phyloP scores from a whole-genome alignment of 2,329 filamentous ascomycete species.

The Sphaerostilbella broomeana region DNA sequence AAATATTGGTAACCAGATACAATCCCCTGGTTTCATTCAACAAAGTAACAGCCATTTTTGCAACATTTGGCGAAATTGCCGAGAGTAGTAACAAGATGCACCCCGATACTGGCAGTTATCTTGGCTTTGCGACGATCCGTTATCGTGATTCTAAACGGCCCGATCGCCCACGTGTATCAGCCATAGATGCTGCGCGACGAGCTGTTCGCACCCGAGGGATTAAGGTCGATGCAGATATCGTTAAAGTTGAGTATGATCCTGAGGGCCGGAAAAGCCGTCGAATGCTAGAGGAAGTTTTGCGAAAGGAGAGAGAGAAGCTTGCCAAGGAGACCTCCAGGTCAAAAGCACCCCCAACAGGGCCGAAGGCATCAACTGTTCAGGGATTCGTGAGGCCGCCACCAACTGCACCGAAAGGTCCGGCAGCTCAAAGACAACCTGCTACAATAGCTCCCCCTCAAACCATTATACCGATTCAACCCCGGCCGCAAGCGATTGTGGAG shows the following conservation, averaged over 20 bases:
- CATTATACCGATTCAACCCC: constrained; percentile 18
- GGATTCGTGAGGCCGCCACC: constrained; percentile 54
- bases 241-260: constrained; percentile 82
- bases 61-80: constrained; percentile 77
- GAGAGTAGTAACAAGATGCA: constrained; percentile 93
- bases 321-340: constrained; percentile 30
- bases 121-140: constrained; percentile 87
- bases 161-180: constrained; percentile 47
- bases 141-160: constrained; percentile 65
- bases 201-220: constrained; percentile 72
- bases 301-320: constrained; percentile 58
- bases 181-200: constrained; percentile 71
- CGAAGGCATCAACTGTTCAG: constrained; percentile 25
- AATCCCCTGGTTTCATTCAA: constrained; percentile 80
- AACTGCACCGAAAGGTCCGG: constrained; percentile 80
- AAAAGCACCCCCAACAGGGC: constrained; percentile 33
- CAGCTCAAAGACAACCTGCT: constrained; percentile 41
- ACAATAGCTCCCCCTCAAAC: constrained; percentile 25
- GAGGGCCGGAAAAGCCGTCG: constrained; percentile 77
- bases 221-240: constrained; percentile 67
- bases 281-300: constrained; percentile 69
- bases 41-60: constrained; percentile 69
- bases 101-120: constrained; percentile 85
- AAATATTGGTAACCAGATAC: constrained; percentile 93
- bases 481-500: constrained; percentile 50